Evolutionary conservation across 768 basidiomycete species (phyloP).

Genomic region (Coprinellus micaceus): DNA sequence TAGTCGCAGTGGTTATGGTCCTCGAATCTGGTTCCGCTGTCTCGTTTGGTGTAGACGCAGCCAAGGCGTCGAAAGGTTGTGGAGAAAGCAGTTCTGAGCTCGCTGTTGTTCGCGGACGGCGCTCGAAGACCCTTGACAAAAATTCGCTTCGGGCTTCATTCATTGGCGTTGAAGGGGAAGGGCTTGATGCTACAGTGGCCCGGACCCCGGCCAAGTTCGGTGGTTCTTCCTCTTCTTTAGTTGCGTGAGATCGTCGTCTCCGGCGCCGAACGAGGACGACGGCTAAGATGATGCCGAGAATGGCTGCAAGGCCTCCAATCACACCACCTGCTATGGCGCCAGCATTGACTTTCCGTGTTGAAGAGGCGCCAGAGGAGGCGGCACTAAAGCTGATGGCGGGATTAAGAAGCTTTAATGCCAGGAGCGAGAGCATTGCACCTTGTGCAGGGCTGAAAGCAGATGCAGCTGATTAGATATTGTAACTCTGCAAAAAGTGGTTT

Average conservation of each 20-base stretch:
- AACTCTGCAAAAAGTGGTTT: neutral
- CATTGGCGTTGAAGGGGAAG: too few species aligned
- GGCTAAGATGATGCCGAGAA: neutral
- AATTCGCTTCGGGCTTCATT: too few species aligned
- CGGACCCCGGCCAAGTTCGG: neutral
- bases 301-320: constrained; percentile 6
- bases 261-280: constrained; percentile 5
- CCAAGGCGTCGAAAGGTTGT: too few species aligned
- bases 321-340: constrained; percentile 15
- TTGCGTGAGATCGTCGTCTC: too few species aligned
- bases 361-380: neutral
- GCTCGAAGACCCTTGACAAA: too few species aligned
- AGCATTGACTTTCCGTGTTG: neutral
- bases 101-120: too few species aligned
- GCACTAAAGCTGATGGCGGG: neutral
- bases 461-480: neutral
- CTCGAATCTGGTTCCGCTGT: neutral
- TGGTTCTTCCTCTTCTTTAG: neutral
- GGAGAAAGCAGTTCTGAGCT: too few species aligned
- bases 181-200: neutral
- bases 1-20: neutral
- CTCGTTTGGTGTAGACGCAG: too few species aligned
- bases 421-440: constrained; percentile 29
- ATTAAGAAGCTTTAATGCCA: constrained; percentile 12
- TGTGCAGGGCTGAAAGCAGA: constrained; percentile 24